Percentiles rank a stretch among this genome's conserved stretches.
phyloP scores from a whole-genome alignment of 305 asterid species.

The Solanum hybrid region DNA sequence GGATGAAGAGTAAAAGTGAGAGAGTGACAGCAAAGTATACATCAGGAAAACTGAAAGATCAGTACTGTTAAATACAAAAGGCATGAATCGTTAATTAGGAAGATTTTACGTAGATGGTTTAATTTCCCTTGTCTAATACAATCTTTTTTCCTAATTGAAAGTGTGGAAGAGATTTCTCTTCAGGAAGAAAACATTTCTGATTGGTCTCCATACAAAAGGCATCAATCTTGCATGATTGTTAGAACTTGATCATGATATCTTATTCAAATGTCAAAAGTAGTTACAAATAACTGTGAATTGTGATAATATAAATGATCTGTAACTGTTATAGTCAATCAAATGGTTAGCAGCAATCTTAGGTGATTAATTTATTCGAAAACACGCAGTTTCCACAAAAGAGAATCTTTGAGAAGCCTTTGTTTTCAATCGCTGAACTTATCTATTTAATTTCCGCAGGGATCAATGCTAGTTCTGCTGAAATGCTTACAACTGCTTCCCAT shows the following conservation, averaged over 20 bases:
- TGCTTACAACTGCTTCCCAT: neutral
- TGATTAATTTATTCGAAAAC: neutral
- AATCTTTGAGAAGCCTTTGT: neutral
- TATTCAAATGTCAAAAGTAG: neutral
- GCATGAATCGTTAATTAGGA: neutral
- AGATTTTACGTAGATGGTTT: neutral
- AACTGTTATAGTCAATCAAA: neutral
- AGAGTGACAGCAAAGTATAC: neutral
- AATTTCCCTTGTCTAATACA: neutral
- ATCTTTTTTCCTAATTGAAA: constrained; percentile 2
- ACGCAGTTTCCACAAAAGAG: neutral
- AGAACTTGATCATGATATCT: neutral
- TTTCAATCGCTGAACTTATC: neutral
- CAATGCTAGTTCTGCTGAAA: neutral
- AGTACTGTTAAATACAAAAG: neutral
- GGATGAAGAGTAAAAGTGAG: neutral
- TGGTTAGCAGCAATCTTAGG: neutral
- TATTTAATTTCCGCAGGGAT: neutral
- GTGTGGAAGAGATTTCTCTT: constrained; percentile 1
- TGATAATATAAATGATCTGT: neutral
- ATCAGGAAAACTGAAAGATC: neutral
- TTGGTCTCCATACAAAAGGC: neutral
- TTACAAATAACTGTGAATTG: neutral
- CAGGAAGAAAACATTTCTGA: constrained; percentile 3
- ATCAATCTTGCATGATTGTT: neutral